These are phyloP conservation scores for Glycine tomentella DNA, from an alignment of 306 rosid species.

Conservation along the genomic window DNA sequence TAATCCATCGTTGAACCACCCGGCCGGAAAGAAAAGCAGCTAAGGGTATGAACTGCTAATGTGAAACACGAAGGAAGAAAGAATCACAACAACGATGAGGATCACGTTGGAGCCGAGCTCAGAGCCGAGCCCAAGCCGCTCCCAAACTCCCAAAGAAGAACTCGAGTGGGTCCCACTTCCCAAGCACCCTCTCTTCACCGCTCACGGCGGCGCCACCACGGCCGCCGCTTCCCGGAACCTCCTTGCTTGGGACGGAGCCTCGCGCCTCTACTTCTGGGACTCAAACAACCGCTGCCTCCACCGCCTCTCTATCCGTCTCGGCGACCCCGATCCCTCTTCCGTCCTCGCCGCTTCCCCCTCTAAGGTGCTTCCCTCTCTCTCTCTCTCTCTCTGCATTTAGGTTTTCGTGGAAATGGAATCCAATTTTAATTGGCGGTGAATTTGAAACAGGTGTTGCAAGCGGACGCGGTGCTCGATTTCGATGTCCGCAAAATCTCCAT, in stretches of 20 bases:
- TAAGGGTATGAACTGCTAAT: too few relatives aligned
- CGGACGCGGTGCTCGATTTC: slow-evolving; percentile 62
- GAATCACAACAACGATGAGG: too few relatives aligned
- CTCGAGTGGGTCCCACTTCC: slow-evolving; percentile 80
- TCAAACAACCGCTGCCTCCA: slow-evolving; percentile 60
- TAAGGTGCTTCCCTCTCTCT: slow-evolving; percentile 52
- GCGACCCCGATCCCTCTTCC: slow-evolving; percentile 84
- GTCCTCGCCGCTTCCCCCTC: slow-evolving; percentile 83
- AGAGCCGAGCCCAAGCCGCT: too few relatives aligned
- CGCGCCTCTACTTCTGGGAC: slow-evolving; percentile 93
- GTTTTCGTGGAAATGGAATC: neutral
- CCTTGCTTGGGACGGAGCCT: slow-evolving; percentile 80
- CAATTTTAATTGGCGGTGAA: slow-evolving; percentile 13
- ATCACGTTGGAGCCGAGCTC: too few relatives aligned
- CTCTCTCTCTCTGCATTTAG: slow-evolving; percentile 1
- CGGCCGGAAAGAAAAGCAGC: too few relatives aligned
- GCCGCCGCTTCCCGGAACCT: slow-evolving; percentile 55
- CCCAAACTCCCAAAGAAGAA: too few relatives aligned
- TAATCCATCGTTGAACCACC: too few relatives aligned
- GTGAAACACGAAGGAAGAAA: too few relatives aligned
- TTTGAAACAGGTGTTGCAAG: slow-evolving; percentile 71
- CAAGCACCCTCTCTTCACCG: slow-evolving; percentile 74
- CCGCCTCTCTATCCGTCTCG: slow-evolving; percentile 72
- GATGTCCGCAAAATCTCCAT: slow-evolving; percentile 72
- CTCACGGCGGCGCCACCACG: slow-evolving; percentile 26